Evolutionary conservation across 2,329 filamentous ascomycete species (phyloP), one percentile per base, ranked within the genome.

Genomic region (Colletotrichum sp.): DNA sequence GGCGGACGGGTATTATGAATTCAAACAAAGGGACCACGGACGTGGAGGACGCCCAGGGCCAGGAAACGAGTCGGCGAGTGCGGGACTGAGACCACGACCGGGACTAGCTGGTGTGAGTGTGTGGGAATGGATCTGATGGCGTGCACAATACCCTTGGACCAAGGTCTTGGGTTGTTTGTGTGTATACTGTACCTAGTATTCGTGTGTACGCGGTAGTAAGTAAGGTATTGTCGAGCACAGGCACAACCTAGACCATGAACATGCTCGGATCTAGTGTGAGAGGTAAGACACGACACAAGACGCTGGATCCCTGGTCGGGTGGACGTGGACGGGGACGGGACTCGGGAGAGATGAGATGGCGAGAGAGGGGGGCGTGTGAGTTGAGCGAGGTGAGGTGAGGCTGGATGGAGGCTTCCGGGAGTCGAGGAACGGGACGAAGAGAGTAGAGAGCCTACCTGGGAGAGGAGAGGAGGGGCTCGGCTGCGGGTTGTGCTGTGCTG

Each of bases 1-100:
- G 69, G 69, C 67, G 71, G 72, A 60, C 72, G 69, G 69, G 63
- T 64, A 73, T 76, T 76, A 76, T 39, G 73, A 76, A 30, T 64
- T 57, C 63, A 57, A 73, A 76, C 73, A 76, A 76, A 76, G 73
- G 57, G 39, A 55, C 24, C 24, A 49, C 26, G 64, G 16, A 60
- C 34, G 24, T 13, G 24, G 59, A 63, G 59, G 59, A 63, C 30
- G 59, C 59, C 60, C 49, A 72, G 63, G 62, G 66, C 39, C 66
- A 39, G 49, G 57, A 68, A 59, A 34, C 32, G 52, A 64, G 63
- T 62, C 57, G 64, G 73, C 44, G 73, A 75, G 28, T 68, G 69
- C 69, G 73, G 73, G 73, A 76, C 73, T 69, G 69, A 73, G 64
- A 73, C 63, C 73, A 36, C 63, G 52, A 62, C 72, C 60, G 36